Percentiles rank a stretch among this genome's conserved stretches.
Conservation (phyloP, 176 grass and related monocot species). For the Cenchrus purpureus region DNA sequence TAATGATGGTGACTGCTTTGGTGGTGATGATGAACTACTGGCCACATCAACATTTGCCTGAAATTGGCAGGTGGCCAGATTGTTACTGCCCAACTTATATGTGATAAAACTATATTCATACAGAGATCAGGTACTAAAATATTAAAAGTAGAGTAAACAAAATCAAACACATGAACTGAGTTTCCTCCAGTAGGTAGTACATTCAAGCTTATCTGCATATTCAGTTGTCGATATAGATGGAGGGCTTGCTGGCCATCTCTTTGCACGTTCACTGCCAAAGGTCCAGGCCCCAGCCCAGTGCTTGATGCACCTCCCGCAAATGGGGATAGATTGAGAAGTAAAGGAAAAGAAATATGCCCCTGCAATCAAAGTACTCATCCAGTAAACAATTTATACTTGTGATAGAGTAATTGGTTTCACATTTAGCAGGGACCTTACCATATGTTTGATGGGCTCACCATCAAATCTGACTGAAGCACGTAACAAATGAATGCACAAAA, state of each 20-base stretch:
- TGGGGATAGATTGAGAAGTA: constrained; percentile 74
- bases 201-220: constrained; percentile 52
- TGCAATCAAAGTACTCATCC: constrained; percentile 44
- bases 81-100: background rate
- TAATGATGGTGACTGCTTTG: background rate
- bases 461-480: constrained; percentile 68
- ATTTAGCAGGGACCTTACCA: constrained; percentile 45
- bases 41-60: constrained; percentile 36
- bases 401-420: background rate
- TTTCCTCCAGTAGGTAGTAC: constrained; percentile 35
- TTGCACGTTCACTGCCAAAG: constrained; percentile 32
- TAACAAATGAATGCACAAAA: constrained; percentile 89
- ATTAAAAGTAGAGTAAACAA: constrained; percentile 24
- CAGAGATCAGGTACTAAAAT: background rate
- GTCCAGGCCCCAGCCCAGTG: constrained; percentile 31
- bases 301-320: constrained; percentile 51
- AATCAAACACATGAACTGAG: constrained; percentile 32
- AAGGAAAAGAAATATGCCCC: constrained; percentile 89
- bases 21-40: background rate
- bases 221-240: constrained; percentile 45
- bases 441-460: constrained; percentile 72
- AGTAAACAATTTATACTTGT: constrained; percentile 8
- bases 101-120: background rate
- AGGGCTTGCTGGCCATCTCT: constrained; percentile 29
- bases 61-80: background rate